Evolutionary conservation across 306 rosid genomes (phyloP).

Genomic region (Malus orientalis): DNA sequence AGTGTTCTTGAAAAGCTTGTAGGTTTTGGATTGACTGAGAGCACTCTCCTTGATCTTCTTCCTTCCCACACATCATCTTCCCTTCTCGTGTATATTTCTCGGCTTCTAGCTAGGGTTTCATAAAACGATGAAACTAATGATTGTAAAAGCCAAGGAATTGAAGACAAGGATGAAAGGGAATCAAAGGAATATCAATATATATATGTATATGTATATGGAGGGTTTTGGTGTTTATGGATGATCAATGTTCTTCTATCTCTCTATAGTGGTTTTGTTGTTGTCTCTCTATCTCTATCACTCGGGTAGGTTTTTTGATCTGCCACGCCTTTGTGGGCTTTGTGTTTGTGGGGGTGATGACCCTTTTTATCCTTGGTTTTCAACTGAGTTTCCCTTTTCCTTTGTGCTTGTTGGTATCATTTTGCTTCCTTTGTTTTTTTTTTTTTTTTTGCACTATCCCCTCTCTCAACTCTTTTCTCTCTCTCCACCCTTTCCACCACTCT

Average conservation of each 20-base stretch:
- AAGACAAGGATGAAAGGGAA: not conserved
- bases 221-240: not conserved
- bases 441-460: constrained; percentile 2
- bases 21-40: constrained; percentile 44
- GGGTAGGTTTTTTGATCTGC: constrained; percentile 38
- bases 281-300: not conserved
- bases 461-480: constrained; percentile 2
- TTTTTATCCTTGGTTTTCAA: constrained; percentile 38
- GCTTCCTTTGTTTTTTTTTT: constrained; percentile 12
- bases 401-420: constrained; percentile 45
- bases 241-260: not conserved
- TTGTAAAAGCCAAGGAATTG: not conserved
- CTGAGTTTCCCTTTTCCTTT: constrained; percentile 31
- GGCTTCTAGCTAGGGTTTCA: not conserved
- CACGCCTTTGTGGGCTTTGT: constrained; percentile 39
- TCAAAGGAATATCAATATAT: not conserved
- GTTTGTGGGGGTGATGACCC: constrained; percentile 21
- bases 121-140: not conserved
- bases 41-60: constrained; percentile 57
- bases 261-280: not conserved
- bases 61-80: constrained; percentile 45
- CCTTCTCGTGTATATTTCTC: not conserved
- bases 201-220: not conserved
- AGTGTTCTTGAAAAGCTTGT: constrained; percentile 56
- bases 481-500: constrained; percentile 41